Evolutionary conservation across 148 eudicot species (phyloP).

Genomic region (Linanthus parryae): DNA sequence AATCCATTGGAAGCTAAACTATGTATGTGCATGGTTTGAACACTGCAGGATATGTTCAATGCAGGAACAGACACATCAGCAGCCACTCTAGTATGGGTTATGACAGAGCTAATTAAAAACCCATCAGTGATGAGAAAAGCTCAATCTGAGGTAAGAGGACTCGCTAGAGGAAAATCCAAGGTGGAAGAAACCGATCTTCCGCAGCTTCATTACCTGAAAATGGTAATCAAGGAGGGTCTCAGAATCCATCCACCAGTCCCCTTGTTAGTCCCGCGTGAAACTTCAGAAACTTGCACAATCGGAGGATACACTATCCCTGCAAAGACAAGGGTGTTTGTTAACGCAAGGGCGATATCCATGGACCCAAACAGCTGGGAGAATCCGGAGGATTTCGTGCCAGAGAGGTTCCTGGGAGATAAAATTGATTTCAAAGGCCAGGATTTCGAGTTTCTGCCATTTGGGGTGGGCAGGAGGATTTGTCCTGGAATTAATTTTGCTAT

Average conservation of each 20-base stretch:
- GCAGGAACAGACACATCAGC: conserved; percentile 56
- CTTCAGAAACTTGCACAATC: conserved; percentile 28
- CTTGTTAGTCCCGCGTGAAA: conserved; percentile 40
- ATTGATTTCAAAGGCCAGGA: conserved; percentile 38
- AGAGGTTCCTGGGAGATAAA: conserved; percentile 31
- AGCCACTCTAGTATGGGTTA: conserved; percentile 47
- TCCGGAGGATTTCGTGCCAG: conserved; percentile 33
- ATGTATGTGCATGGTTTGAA: background rate
- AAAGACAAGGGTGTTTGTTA: conserved; percentile 43
- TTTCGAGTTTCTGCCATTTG: conserved; percentile 49
- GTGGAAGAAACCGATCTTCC: conserved; percentile 42
- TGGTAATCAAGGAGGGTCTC: conserved; percentile 41
- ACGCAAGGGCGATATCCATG: conserved; percentile 31
- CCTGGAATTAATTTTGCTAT: conserved; percentile 31
- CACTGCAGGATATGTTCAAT: conserved; percentile 47
- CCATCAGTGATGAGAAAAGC: conserved; percentile 36
- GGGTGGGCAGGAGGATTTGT: conserved; percentile 46
- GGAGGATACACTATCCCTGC: conserved; percentile 39
- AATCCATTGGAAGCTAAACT: background rate
- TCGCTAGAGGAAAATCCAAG: conserved; percentile 17
- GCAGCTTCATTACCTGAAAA: conserved; percentile 30
- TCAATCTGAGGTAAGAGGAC: conserved; percentile 36
- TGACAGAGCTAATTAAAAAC: conserved; percentile 43
- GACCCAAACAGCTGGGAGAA: conserved; percentile 46
- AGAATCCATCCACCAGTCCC: conserved; percentile 57